Conservation (phyloP, 1,284 basidiomycete species). For the Cryptococcus hybrid region DNA sequence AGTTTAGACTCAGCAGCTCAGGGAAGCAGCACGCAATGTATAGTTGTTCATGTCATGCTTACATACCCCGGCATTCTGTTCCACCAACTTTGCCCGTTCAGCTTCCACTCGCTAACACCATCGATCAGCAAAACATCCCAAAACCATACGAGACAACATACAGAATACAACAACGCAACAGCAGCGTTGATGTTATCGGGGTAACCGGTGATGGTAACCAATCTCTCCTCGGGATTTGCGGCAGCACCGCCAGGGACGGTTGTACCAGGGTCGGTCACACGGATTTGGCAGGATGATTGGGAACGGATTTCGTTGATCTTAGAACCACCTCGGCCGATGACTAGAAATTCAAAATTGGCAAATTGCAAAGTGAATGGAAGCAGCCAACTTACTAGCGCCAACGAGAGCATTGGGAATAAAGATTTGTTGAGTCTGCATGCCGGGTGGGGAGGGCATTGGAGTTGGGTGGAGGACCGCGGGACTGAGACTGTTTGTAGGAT, state of each 20-base stretch:
- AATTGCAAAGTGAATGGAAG: neutral
- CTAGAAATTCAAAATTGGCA: conserved; percentile 15
- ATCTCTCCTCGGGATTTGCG: conserved; percentile 68
- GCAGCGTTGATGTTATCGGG: conserved; percentile 96
- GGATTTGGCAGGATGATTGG: conserved; percentile 92
- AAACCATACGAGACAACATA: conserved; percentile 2
- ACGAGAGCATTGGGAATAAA: conserved; percentile 98
- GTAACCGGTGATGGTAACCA: conserved; percentile 93
- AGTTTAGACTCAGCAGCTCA: no score
- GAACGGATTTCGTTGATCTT: conserved; percentile 99
- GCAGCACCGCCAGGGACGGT: conserved; percentile 49
- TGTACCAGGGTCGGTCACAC: conserved; percentile 95
- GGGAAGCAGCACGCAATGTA: no score
- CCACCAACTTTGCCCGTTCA: conserved; percentile 10
- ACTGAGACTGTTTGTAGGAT: conserved; percentile 40
- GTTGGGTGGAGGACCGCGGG: conserved; percentile 16
- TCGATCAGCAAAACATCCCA: neutral
- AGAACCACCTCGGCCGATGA: conserved; percentile 97
- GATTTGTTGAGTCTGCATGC: conserved; percentile 88
- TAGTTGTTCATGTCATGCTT: no score
- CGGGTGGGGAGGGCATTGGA: conserved; percentile 34
- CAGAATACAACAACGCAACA: conserved; percentile 77
- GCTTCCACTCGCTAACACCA: conserved; percentile 14
- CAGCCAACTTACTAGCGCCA: conserved; percentile 64
- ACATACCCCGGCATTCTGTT: neutral